Evolutionary conservation across 805 yeast genomes (phyloP).

Genomic region (Spathaspora boniae): DNA sequence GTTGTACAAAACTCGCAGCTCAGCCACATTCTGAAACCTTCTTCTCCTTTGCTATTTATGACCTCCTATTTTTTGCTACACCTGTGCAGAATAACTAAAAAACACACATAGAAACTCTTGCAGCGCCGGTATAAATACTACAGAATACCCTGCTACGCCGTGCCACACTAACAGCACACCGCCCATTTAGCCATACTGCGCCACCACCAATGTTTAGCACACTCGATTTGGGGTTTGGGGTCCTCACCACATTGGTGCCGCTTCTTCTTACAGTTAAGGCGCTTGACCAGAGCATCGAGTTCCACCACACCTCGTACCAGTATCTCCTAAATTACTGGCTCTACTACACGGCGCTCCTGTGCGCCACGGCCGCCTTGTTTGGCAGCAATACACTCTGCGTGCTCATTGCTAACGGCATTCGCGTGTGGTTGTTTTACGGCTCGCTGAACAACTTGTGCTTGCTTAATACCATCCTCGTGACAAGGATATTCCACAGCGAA

Average conservation of each 20-base stretch:
- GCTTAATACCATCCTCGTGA: constrained; percentile 3
- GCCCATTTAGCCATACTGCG: too few relatives aligned
- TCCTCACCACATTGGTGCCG: constrained; percentile 10
- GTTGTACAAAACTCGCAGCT: too few relatives aligned
- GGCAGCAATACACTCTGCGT: neutral
- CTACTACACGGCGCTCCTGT: constrained; percentile 7
- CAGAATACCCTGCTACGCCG: too few relatives aligned
- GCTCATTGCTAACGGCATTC: neutral
- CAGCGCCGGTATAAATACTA: too few relatives aligned
- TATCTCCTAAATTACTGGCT: constrained; percentile 12
- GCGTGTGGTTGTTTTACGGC: constrained; percentile 10
- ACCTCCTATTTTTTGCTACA: too few relatives aligned
- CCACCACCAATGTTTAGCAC: constrained; percentile 4
- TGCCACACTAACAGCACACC: too few relatives aligned
- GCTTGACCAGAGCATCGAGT: constrained; percentile 8
- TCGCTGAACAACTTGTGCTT: constrained; percentile 2
- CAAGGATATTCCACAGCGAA: neutral
- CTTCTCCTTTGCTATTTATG: too few relatives aligned
- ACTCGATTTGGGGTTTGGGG: constrained; percentile 6
- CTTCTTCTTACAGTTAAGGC: constrained; percentile 9
- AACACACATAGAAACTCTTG: too few relatives aligned
- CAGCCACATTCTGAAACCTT: too few relatives aligned
- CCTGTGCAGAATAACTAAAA: too few relatives aligned
- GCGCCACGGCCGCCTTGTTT: constrained; percentile 1
- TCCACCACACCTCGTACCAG: constrained; percentile 8